Evolutionary conservation across 2,329 filamentous ascomycete species (phyloP), one percentile per base, ranked within the genome.

Genomic region (Xylariaceae sp.): DNA sequence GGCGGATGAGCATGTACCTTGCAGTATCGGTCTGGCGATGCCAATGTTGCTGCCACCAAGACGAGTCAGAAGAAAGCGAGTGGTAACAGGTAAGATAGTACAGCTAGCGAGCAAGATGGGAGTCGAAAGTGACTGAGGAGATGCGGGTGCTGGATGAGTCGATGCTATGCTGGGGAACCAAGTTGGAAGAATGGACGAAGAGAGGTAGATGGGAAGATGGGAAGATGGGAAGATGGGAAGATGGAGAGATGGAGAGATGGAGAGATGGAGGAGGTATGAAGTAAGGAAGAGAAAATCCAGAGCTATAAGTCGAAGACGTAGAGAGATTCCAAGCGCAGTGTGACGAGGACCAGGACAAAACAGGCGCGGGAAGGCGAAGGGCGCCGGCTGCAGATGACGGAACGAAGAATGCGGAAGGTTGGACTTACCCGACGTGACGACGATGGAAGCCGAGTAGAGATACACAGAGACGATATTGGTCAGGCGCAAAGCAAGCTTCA

Each of bases 91-190:
- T 76, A 78, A 77, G 75, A 80, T 79, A 76, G 77, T 76, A 75
- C 75, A 79, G 77, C 76, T 81, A 80, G 76, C 74, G 71, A 80
- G 77, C 79, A 81, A 81, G 74, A 77, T 77, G 75, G 70, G 70
- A 68, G 67, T 68, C 68, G 69, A 74, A 59, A 76, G 74, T 74
- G 73, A 73, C 66, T 71, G 72, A 68, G 68, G 65, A 66, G 68
- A 66, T 66, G 66, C 52, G 56, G 62, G 59, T 66, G 67, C 59
- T 70, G 70, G 67, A 68, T 71, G 71, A 70, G 66, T 68, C 69
- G 76, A 76, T 80, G 76, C 71, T 79, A 71, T 72, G 70, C 69
- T 66, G 68, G 70, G 62, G 64, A 68, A 66, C 59, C 58, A 66
- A 69, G 62, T 65, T 58, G 64, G 53, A 31, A 60, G 53, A 58